These are phyloP conservation scores for Schizochytrium sp. DNA, from an alignment of 108 stramenopile genomes.

Conservation along the genomic window DNA sequence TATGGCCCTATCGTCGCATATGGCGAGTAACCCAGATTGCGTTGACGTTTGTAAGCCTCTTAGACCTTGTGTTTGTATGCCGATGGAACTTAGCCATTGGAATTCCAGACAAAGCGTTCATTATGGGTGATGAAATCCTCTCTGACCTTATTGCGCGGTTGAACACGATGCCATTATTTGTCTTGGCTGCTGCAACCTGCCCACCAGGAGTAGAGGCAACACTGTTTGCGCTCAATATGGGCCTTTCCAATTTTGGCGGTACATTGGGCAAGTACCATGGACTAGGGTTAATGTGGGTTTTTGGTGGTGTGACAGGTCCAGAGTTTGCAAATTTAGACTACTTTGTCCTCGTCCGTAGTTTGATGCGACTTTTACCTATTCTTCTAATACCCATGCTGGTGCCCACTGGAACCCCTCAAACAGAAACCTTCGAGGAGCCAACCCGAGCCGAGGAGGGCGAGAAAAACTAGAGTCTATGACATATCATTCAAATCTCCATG, in stretches of 20 bases:
- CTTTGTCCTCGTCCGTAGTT: constrained; percentile 29
- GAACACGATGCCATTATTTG: constrained; percentile 59
- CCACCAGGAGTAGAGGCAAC: constrained; percentile 62
- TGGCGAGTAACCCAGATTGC: neutral
- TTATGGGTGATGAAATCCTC: constrained; percentile 50
- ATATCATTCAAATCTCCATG: no score
- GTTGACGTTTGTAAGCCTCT: neutral
- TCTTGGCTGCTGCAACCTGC: constrained; percentile 60
- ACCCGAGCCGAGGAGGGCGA: neutral
- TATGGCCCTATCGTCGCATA: constrained; percentile 30
- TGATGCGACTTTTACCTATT: neutral
- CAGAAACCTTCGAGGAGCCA: constrained; percentile 13
- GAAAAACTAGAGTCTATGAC: no score
- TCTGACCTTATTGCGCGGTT: neutral
- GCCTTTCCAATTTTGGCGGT: constrained; percentile 61
- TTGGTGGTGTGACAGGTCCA: constrained; percentile 58
- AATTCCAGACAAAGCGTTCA: constrained; percentile 23
- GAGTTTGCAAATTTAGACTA: neutral
- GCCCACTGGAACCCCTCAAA: constrained; percentile 7
- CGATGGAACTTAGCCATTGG: constrained; percentile 52
- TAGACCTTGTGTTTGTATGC: constrained; percentile 57
- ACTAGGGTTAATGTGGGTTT: neutral
- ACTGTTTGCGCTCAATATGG: constrained; percentile 62
- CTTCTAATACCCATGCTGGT: neutral
- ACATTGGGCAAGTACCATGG: constrained; percentile 49